Evolutionary conservation across 495 filamentous ascomycete species (phyloP), one percentile per base, ranked within the genome.

Genomic region (Barbatosphaeria neglecta): DNA sequence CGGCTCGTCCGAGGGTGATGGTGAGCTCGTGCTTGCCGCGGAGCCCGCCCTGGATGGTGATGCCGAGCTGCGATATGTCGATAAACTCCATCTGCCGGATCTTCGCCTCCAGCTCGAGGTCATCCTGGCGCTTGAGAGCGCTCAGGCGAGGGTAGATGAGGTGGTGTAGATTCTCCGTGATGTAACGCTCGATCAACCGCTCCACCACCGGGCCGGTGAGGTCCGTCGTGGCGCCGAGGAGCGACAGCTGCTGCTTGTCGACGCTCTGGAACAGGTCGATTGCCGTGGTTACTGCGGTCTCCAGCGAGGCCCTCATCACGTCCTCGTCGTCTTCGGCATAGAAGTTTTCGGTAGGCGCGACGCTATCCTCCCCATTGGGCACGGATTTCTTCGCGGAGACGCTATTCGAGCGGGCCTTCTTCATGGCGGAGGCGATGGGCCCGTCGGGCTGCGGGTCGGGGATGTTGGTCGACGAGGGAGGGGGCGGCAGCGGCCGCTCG

Each of bases 231-330:
- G 90, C 83, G 7, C 88, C 93, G 15, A 99, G 77, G 19, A 90
- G 74, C 13, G 90, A 94, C 37, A 99, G 67, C 58, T 97, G 93
- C 49, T 94, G 86, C 55, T 95, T 95, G 53, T 99, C 93, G 16
- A 97, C 90, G 39, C 81, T 77, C 54, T 96, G 88, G 50, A 99
- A 99, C 1, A 97, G 73, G 61, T 97, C 93, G 52, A 96, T 95
- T 0, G 90, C 92, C 11, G 84, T 81, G 5, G 87, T 95, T 16
- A 99, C 87, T 2, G 89, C 88, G 1, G 82, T 90, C 67, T 99
- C 93, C 43, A 97, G 57, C 9, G 84, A 84, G 7, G 78, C 80
- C 40, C 89, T 75, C 80, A 99, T 88, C 11, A 84, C 64, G 50
- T 90, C 82, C 60, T 94, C 88, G 50, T 95, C 88, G 51, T 93